These are phyloP conservation scores for Trichoderma atrobrunneum DNA, from an alignment of 2,329 filamentous ascomycete genomes.

Conservation along the genomic window DNA sequence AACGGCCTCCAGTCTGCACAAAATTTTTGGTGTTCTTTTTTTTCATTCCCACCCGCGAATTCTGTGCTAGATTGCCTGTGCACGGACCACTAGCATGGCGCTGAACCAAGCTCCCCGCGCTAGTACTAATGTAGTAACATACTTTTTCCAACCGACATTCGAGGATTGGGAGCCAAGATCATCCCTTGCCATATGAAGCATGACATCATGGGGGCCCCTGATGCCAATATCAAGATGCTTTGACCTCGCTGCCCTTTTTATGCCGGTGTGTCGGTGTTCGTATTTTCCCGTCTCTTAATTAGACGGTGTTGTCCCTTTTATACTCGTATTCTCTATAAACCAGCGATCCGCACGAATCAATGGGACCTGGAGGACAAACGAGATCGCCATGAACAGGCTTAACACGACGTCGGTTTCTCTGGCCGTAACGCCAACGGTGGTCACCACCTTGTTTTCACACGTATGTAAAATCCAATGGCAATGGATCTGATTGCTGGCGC, in stretches of 20 bases:
- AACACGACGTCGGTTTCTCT: conserved; percentile 79
- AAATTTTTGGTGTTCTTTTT: conserved; percentile 20
- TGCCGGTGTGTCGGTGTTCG: not conserved
- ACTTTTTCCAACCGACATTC: not conserved
- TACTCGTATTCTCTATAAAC: not conserved
- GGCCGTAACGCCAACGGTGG: conserved; percentile 82
- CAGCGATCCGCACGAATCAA: not conserved
- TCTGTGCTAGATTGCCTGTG: not conserved
- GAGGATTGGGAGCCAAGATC: not conserved
- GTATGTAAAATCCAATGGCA: conserved; percentile 46
- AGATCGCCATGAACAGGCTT: conserved; percentile 48
- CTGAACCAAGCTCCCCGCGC: not conserved
- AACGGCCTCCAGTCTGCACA: conserved; percentile 14
- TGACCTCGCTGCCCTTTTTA: not conserved
- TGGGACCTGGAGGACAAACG: not conserved
- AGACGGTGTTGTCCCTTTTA: not conserved
- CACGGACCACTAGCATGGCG: conserved; percentile 14
- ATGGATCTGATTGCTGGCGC: not conserved
- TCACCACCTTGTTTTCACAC: conserved; percentile 84
- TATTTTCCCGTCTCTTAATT: not conserved
- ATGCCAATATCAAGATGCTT: conserved; percentile 8
- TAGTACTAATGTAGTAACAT: conserved; percentile 5
- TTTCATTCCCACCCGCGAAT: not conserved
- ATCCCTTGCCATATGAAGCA: conserved; percentile 10
- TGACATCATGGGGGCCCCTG: conserved; percentile 23